Conservation (phyloP, 2,329 filamentous ascomycete genomes). For the Aschersonia sp. region DNA sequence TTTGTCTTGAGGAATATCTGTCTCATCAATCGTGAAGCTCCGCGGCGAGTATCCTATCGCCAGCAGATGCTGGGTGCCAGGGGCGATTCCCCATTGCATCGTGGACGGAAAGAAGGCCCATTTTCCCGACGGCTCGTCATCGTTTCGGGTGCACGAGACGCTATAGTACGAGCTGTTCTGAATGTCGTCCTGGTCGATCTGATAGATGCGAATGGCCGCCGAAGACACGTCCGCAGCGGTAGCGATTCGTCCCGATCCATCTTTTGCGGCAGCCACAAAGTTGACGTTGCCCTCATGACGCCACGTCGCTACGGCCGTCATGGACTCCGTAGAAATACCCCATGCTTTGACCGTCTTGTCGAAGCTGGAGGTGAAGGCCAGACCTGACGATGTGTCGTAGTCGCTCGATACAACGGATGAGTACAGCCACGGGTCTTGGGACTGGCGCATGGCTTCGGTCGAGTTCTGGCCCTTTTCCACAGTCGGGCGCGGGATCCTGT, state of each 20-base stretch:
- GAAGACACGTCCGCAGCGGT: conserved; percentile 42
- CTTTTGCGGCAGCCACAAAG: conserved; percentile 41
- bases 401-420: conserved; percentile 49
- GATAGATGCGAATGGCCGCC: conserved; percentile 43
- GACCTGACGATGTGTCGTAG: conserved; percentile 28
- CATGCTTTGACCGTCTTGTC: conserved; percentile 48
- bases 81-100: conserved; percentile 42
- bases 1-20: conserved; percentile 43
- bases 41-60: conserved; percentile 50
- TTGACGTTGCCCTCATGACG: conserved; percentile 43
- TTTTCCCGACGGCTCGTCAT: conserved; percentile 22
- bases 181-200: conserved; percentile 21
- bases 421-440: conserved; percentile 49
- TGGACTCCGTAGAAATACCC: conserved; percentile 25
- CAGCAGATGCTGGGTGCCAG: conserved; percentile 32
- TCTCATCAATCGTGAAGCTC: conserved; percentile 34
- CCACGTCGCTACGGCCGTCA: conserved; percentile 34
- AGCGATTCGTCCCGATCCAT: conserved; percentile 34
- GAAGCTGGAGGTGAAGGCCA: conserved; percentile 46
- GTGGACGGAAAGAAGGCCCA: conserved; percentile 52
- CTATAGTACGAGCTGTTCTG: conserved; percentile 19
- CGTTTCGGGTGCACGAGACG: conserved; percentile 25
- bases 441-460: conserved; percentile 38
- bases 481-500: conserved; percentile 39
- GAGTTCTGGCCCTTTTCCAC: conserved; percentile 40